Evolutionary conservation across 257 asterid genomes (phyloP), one percentile per base, ranked within the genome.

Genomic region (Agastache rugosa): DNA sequence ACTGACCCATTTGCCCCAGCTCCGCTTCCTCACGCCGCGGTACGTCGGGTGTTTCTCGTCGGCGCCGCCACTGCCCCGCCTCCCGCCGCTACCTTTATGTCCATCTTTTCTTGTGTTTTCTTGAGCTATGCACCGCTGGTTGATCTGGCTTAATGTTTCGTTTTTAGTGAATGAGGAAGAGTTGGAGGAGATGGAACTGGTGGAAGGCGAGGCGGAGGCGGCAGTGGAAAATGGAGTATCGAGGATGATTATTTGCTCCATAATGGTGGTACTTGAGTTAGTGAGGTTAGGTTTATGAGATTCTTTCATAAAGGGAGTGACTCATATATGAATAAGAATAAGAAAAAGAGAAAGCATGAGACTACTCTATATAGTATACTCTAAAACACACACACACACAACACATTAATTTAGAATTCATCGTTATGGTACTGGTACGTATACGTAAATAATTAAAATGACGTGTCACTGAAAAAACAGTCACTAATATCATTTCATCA

Each of bases 1-100:
- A 31, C 87, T 77, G 19, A 86, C 91, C 91, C 91, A 86, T 78
- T 82, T 82, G 0, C 91, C 91, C 91, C 87, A 86, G 50, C 69
- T 84, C 34, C 89, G 77, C 80, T 71, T 82, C 37, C 91, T 77
- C 7, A 86, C 88, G 37, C 91, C 91, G 44, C 87, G 88, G 79
- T 82, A 86, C 6, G 84, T 77, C 11, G 81, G 80, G 16, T 78
- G 82, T 44, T 76, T 67, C 14, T 73, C 73, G 8, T 60, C 77
- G 11, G 17, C 17, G 20, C n/a, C 14, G 58, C 39, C 48, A 19
- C n/a, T 4, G 58, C 11, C 8, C 11, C 8, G 56, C 4, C 20
- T 7, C 55, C 55, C 55, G 20, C 16, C n/a, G 56, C 15, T 6
- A 6, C 42, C 37, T 9, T 45, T 60, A 0, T 35, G 39, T 47